A percentile compares a stretch with the other conserved stretches of the same genome.
These are phyloP conservation scores for Coemansia sp. DNA, from an alignment of 192 early-diverging fungal species.

Conservation along the genomic window DNA sequence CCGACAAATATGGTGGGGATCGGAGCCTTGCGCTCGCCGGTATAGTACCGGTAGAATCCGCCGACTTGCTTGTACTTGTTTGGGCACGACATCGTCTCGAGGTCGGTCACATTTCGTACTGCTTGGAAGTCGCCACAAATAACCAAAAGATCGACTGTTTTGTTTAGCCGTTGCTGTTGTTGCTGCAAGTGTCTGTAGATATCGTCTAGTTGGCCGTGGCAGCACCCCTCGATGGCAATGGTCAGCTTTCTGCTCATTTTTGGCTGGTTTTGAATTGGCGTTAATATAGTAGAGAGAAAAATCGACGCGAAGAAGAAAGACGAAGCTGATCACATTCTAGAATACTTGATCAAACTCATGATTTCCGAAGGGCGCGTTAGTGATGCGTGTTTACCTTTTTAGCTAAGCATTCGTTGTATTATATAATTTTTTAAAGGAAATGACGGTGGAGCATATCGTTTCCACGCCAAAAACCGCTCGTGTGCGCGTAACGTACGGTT, in stretches of 20 bases:
- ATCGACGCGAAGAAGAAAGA: neutral
- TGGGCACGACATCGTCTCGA: constrained; percentile 80
- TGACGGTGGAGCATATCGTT: neutral
- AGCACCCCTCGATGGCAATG: constrained; percentile 95
- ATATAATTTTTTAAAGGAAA: neutral
- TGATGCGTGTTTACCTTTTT: neutral
- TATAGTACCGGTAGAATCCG: constrained; percentile 93
- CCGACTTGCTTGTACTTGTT: constrained; percentile 83
- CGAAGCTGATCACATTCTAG: neutral
- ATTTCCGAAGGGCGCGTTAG: neutral
- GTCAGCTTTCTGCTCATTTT: constrained; percentile 29
- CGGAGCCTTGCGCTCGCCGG: constrained; percentile 74
- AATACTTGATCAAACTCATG: neutral
- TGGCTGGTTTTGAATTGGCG: neutral
- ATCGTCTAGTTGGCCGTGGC: constrained; percentile 90
- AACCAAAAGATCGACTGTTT: constrained; percentile 85
- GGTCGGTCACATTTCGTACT: constrained; percentile 81
- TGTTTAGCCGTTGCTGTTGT: constrained; percentile 56
- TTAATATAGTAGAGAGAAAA: neutral
- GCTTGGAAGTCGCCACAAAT: constrained; percentile 99
- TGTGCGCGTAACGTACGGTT: constrained; percentile 22
- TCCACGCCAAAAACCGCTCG: neutral
- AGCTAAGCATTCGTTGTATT: neutral
- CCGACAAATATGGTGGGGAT: constrained; percentile 88
- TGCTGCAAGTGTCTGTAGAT: constrained; percentile 71